Percentiles rank a stretch among this genome's conserved stretches.
Evolutionary conservation across 306 rosid species (phyloP).

Genomic region (Cyamopsis tetragonoloba): DNA sequence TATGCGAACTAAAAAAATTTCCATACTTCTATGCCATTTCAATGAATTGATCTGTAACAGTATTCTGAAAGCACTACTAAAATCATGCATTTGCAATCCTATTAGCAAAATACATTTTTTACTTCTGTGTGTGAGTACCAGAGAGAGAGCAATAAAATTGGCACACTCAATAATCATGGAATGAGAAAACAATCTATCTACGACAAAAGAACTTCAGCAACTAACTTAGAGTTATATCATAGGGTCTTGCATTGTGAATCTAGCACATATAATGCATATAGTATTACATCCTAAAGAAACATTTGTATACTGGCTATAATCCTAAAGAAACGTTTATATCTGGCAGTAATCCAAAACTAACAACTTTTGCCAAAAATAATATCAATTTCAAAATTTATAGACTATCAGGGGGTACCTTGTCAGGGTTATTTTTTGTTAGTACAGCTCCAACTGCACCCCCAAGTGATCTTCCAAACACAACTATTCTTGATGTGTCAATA

Average conservation of each 20-base stretch:
- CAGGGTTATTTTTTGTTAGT: conserved; percentile 80
- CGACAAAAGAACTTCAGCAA: neutral
- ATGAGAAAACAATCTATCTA: conserved; percentile 1
- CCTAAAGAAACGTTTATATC: neutral
- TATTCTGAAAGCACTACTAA: neutral
- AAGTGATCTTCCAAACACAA: conserved; percentile 97
- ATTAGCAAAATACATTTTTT: neutral
- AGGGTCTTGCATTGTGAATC: neutral
- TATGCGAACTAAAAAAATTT: neutral
- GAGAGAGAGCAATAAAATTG: neutral
- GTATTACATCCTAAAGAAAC: neutral
- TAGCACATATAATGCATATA: conserved; percentile 7
- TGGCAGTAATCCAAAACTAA: neutral
- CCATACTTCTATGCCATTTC: neutral
- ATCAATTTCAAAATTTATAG: neutral
- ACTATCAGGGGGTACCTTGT: conserved; percentile 58
- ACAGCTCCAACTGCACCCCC: conserved; percentile 99
- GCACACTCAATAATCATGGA: conserved; percentile 1
- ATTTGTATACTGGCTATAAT: neutral
- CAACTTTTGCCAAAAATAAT: conserved; percentile 4
- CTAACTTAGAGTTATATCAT: neutral
- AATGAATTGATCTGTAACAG: conserved; percentile 1
- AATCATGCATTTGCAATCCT: neutral
- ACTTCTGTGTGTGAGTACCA: neutral
- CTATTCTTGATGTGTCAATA: conserved; percentile 82